Percentiles rank a stretch among this genome's conserved stretches.
Evolutionary conservation across 306 rosid species (phyloP).

Genomic region (Vigna unguiculata): DNA sequence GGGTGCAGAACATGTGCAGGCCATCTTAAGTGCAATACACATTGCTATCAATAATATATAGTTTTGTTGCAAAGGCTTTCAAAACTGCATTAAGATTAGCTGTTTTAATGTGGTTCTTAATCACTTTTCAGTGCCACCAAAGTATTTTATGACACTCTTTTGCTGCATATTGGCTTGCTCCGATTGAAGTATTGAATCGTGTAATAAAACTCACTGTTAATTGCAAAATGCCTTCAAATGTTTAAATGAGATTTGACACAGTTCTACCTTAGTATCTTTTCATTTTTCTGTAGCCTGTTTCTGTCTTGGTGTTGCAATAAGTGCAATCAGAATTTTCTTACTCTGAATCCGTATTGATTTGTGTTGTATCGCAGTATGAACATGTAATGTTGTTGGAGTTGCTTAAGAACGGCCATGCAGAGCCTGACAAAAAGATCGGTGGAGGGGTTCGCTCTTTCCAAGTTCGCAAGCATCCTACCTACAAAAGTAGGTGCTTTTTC

Average conservation of each 20-base stretch:
- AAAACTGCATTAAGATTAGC: not conserved
- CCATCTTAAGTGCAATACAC: not conserved
- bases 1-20: not conserved
- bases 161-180: not conserved
- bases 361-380: conserved; percentile 73
- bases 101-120: not conserved
- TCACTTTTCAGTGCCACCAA: not conserved
- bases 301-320: conserved; percentile 5
- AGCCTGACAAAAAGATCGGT: conserved; percentile 79
- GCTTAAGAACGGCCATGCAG: conserved; percentile 86
- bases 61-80: not conserved
- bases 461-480: conserved; percentile 75
- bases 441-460: conserved; percentile 73
- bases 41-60: conserved; percentile 2
- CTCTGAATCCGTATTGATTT: conserved; percentile 13
- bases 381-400: conserved; percentile 76
- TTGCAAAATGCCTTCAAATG: not conserved
- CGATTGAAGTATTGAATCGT: not conserved
- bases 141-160: not conserved
- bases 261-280: not conserved
- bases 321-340: conserved; percentile 14
- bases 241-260: not conserved
- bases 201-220: not conserved
- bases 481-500: conserved; percentile 87
- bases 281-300: not conserved